These are phyloP conservation scores for Sequoia sempervirens DNA, from an alignment of 75 land plant species.

Conservation along the genomic window DNA sequence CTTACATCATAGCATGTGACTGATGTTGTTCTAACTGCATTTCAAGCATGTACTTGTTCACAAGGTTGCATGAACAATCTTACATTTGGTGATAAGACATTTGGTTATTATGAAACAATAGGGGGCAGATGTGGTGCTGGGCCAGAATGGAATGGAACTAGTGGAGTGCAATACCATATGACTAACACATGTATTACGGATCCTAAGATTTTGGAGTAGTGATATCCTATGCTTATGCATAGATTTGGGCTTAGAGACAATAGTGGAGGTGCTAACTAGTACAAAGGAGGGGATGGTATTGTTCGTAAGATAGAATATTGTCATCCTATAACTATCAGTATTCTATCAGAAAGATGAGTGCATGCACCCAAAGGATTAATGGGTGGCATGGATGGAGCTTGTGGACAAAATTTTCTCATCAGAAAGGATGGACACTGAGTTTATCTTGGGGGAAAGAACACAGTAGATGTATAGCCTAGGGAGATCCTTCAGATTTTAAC, in stretches of 20 bases:
- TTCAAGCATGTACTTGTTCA: constrained; percentile 98
- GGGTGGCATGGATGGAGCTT: constrained; percentile 77
- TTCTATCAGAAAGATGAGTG: constrained; percentile 89
- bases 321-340: constrained; percentile 80
- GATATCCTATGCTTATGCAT: constrained; percentile 85
- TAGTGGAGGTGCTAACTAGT: constrained; percentile 86
- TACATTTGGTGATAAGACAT: constrained; percentile 88
- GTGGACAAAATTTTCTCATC: constrained; percentile 77
- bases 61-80: constrained; percentile 99
- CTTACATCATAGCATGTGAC: constrained; percentile 95
- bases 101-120: constrained; percentile 98
- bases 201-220: constrained; percentile 95
- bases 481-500: constrained; percentile 83
- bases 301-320: constrained; percentile 85
- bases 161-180: constrained; percentile 99
- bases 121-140: constrained; percentile 98
- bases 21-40: constrained; percentile 91
- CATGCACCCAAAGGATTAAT: constrained; percentile 87
- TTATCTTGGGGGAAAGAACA: constrained; percentile 93
- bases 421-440: constrained; percentile 69
- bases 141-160: constrained; percentile 86
- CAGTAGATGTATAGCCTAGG: constrained; percentile 69
- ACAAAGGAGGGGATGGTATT: constrained; percentile 89
- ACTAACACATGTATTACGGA: constrained; percentile 99
- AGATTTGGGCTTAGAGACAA: constrained; percentile 74